phyloP scores from a whole-genome alignment of 129 eudicot species.

The Centella asiatica region DNA sequence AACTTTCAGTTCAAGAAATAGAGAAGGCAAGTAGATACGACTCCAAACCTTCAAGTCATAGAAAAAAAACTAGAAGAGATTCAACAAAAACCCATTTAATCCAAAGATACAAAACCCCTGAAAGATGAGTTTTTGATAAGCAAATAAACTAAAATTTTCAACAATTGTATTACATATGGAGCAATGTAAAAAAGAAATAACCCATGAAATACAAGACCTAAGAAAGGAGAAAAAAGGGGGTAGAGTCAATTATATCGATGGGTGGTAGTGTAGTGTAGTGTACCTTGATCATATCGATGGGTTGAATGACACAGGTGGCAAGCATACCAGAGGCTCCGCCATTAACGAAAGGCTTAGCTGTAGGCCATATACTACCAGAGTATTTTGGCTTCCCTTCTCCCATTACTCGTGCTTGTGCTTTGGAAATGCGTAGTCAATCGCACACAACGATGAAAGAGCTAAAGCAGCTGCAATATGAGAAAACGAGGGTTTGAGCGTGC shows the following conservation, averaged over 20 bases:
- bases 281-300: constrained; percentile 96
- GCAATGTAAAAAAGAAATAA: background rate
- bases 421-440: no score
- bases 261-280: no score
- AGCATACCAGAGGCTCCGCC: constrained; percentile 97
- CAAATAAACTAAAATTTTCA: no score
- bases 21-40: background rate
- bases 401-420: no score
- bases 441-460: no score
- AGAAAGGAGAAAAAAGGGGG: no score
- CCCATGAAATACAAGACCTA: constrained; percentile 8
- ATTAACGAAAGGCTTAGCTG: constrained; percentile 85
- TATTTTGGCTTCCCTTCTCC: constrained; percentile 64
- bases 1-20: background rate
- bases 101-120: constrained; percentile 15
- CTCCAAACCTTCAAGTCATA: background rate
- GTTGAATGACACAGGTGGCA: constrained; percentile 91
- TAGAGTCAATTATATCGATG: no score
- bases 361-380: constrained; percentile 68
- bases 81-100: constrained; percentile 10
- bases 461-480: no score
- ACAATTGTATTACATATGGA: no score
- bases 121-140: no score
- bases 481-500: no score
- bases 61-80: background rate